A percentile compares a stretch with the other conserved stretches of the same genome.
These are phyloP conservation scores for Penicillium pancosmium DNA, from an alignment of 495 filamentous ascomycete species.

Conservation along the genomic window DNA sequence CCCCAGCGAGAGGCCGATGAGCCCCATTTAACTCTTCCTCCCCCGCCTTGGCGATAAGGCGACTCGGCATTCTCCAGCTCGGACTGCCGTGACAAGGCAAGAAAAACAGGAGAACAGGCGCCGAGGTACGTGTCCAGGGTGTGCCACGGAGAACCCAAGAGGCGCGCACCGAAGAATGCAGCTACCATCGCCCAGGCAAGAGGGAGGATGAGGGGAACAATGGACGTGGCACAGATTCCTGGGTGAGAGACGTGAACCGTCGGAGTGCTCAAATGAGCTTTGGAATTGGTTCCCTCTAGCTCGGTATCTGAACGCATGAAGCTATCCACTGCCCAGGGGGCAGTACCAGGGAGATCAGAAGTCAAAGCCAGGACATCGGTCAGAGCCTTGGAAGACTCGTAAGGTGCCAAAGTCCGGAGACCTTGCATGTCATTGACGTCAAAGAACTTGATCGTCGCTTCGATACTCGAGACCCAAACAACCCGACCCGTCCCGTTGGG, in stretches of 20 bases:
- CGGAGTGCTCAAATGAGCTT: conserved; percentile 37
- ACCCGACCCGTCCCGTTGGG: conserved; percentile 59
- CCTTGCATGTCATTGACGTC: conserved; percentile 75
- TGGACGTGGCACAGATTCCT: conserved; percentile 78
- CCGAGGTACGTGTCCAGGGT: conserved; percentile 73
- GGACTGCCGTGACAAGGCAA: conserved; percentile 69
- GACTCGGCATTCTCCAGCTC: conserved; percentile 64
- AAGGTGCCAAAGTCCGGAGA: conserved; percentile 60
- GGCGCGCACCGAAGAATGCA: conserved; percentile 72
- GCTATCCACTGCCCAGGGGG: conserved; percentile 50
- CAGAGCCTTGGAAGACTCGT: conserved; percentile 84
- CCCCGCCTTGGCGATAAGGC: conserved; percentile 41
- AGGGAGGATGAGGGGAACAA: conserved; percentile 70
- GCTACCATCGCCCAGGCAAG: conserved; percentile 65
- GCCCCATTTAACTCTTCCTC: conserved; percentile 84
- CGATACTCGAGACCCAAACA: conserved; percentile 84
- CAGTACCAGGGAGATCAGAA: conserved; percentile 63
- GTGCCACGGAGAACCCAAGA: conserved; percentile 88
- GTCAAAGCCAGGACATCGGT: conserved; percentile 83
- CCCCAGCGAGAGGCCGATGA: conserved; percentile 64
- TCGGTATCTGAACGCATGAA: conserved; percentile 48
- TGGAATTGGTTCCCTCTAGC: conserved; percentile 5
- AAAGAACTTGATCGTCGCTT: conserved; percentile 62
- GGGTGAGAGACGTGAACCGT: conserved; percentile 81
- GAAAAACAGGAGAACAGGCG: conserved; percentile 74